Evolutionary conservation across 2,329 filamentous ascomycete genomes (phyloP).

Genomic region (Colletotrichum sp.): DNA sequence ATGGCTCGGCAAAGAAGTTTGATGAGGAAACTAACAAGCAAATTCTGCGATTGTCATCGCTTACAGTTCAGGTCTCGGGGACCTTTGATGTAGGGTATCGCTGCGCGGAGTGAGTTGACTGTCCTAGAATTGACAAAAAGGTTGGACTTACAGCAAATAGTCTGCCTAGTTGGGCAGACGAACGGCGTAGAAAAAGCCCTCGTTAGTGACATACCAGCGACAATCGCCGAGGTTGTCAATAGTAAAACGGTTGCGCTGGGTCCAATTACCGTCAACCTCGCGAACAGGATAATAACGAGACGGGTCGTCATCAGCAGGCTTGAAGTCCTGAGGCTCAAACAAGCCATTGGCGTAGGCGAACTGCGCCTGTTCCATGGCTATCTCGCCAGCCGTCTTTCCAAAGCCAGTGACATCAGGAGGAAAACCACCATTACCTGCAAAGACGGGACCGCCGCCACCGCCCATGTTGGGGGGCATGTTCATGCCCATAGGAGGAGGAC

Average conservation of each 20-base stretch:
- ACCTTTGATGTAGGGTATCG: not conserved
- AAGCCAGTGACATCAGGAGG: constrained; percentile 57
- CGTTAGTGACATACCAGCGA: constrained; percentile 63
- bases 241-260: constrained; percentile 61
- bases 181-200: constrained; percentile 66
- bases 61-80: not conserved
- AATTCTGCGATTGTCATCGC: not conserved
- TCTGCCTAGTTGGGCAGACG: constrained; percentile 47
- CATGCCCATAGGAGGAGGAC: constrained; percentile 10
- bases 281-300: constrained; percentile 66
- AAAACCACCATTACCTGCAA: constrained; percentile 43
- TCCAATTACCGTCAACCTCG: constrained; percentile 65
- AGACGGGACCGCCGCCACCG: constrained; percentile 1
- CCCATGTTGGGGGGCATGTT: not conserved
- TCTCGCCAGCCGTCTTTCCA: constrained; percentile 55
- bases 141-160: not conserved
- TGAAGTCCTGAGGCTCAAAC: constrained; percentile 66
- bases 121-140: not conserved
- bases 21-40: not conserved
- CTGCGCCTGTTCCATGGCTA: constrained; percentile 50
- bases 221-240: constrained; percentile 63
- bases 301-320: constrained; percentile 65
- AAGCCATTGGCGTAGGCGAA: constrained; percentile 55
- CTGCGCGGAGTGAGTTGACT: not conserved
- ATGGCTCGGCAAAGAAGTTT: not conserved